Evolutionary conservation across 257 asterid species (phyloP), one percentile per base, ranked within the genome.

Genomic region (Cruciata laevipes): DNA sequence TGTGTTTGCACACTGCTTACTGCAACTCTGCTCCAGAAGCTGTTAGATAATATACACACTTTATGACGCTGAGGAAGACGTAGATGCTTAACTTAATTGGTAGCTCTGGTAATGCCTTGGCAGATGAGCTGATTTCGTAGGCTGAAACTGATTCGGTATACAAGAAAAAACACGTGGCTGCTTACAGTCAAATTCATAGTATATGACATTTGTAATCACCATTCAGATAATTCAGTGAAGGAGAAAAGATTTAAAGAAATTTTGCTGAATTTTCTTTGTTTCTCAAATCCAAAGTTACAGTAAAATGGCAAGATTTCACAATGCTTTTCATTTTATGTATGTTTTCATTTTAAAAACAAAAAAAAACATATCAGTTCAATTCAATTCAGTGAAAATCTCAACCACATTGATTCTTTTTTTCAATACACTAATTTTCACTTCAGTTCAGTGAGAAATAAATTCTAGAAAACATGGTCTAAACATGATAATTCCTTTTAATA

Each of bases 1-100:
- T 94, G 44, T 94, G 99, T 74, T 74, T 90, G 95, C 99, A 88
- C 75, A 90, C 99, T 1, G 84, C 96, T 14, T 94, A 94, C 51
- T 94, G 99, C 86, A 94, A 94, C 77, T 94, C 99, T 67, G 99
- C 99, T 13, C 99, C 99, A 0, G 99, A 94, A 73, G 99, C 99
- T 69, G 99, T 94, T 49, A 87, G 95, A 75, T 94, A 90, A 89
- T 66, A 21, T n/a, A 24, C 12, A 32, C 3, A 61, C 61, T 31
- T 27, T n/a, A 47, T 47, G 38, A 4, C 5, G 53, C 17, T 21
- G 7, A 13, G 55, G 53, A 3, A 23, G 61, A 21, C 16, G 10
- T 21, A 20, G 67, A 61, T 30, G 7, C 40, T 38, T 17, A 21
- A 21, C 23, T 56, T 23, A 42, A 3, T 13, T 42, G 17, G 3